Percentiles rank a stretch among this genome's conserved stretches.
These are phyloP conservation scores for Thermochaetoides thermophila DNA, from an alignment of 495 filamentous ascomycete genomes.

Conservation along the genomic window DNA sequence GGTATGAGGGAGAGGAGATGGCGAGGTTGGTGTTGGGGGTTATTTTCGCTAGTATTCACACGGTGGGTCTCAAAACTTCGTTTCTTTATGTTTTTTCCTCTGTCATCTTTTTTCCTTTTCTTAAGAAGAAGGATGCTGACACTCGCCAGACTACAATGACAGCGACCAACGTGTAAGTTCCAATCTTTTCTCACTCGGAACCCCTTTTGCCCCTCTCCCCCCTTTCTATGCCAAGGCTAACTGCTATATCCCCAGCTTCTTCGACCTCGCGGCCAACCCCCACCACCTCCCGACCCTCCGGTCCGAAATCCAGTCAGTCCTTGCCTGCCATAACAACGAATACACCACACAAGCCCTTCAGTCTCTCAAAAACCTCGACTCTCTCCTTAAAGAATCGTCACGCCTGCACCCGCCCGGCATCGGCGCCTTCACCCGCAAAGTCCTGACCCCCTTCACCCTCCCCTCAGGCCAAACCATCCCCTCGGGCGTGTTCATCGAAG, in stretches of 20 bases:
- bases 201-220: not conserved
- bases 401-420: constrained; percentile 9
- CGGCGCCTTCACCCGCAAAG: constrained; percentile 23
- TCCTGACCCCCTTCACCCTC: constrained; percentile 24
- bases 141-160: constrained; percentile 21
- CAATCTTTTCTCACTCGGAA: not conserved
- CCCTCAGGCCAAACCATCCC: constrained; percentile 27
- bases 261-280: constrained; percentile 28
- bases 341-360: constrained; percentile 18
- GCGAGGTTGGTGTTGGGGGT: constrained; percentile 24
- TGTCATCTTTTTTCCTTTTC: not conserved
- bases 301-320: constrained; percentile 32
- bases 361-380: constrained; percentile 23
- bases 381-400: constrained; percentile 23
- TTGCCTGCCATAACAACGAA: constrained; percentile 14
- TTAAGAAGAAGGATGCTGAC: not conserved
- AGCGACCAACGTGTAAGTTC: constrained; percentile 22
- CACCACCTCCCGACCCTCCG: constrained; percentile 33
- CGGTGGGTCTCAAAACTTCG: no score
- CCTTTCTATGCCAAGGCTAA: not conserved
- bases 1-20: constrained; percentile 11
- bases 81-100: no score
- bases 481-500: constrained; percentile 21
- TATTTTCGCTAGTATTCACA: constrained; percentile 39
- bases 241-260: constrained; percentile 13